phyloP scores from a whole-genome alignment of 129 eudicot species.

The Artemisia tridentata region DNA sequence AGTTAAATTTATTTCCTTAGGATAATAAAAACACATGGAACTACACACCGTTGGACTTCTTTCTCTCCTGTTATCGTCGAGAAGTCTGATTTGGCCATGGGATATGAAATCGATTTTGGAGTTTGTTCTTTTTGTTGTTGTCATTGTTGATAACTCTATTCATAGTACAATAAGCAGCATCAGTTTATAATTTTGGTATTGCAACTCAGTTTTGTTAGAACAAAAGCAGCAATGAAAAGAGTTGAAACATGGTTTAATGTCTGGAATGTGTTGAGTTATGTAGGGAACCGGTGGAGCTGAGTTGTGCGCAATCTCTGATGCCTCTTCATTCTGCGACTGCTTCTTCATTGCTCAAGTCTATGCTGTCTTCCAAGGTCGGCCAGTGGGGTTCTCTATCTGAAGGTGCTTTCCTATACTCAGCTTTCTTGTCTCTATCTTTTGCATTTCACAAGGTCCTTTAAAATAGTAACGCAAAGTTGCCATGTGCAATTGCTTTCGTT shows the following conservation, averaged over 20 bases:
- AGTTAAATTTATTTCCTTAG: too few relatives aligned
- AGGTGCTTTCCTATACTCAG: background rate
- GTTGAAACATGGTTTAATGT: background rate
- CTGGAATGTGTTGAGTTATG: background rate
- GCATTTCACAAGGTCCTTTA: background rate
- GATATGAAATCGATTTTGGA: background rate
- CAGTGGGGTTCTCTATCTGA: slow-evolving; percentile 14
- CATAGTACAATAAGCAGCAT: background rate
- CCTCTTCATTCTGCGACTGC: slow-evolving; percentile 16
- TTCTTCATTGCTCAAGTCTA: slow-evolving; percentile 13
- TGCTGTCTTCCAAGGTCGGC: slow-evolving; percentile 16
- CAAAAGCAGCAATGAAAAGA: background rate
- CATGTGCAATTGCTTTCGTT: background rate
- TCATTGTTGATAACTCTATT: background rate
- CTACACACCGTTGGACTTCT: too few relatives aligned
- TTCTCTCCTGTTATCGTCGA: too few relatives aligned
- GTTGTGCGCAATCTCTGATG: slow-evolving; percentile 17
- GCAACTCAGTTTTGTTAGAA: background rate
- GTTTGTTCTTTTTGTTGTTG: background rate
- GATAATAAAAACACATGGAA: too few relatives aligned
- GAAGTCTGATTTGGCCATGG: too few relatives aligned
- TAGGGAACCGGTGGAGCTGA: slow-evolving; percentile 17
- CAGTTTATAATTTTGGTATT: background rate
- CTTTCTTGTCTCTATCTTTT: background rate
- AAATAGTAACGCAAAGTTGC: background rate